Base-by-base conservation (phyloP, 2,329 filamentous ascomycete species). In the Exserohilum turcica region DNA sequence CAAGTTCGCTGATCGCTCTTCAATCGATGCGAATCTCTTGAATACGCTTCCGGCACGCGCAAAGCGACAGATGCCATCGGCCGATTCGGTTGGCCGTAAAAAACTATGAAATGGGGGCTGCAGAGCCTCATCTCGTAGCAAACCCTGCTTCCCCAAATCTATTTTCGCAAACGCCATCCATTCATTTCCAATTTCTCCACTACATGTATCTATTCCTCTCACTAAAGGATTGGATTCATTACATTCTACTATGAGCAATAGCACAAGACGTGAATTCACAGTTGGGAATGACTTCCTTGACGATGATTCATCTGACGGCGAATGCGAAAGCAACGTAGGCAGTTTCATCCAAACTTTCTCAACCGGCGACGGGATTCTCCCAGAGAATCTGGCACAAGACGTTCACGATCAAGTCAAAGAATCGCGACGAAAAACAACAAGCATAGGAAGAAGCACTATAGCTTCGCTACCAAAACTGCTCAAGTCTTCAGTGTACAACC, bases 261-360 rank as follows among this genome's bases (percentile, higher is more conserved):
- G 57, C 6, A 70, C 71, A 64, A 52, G 66, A 27, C 51, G 40
- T 6, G 64, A 59, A 3, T 27, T 61, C 1, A 36, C 43, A 24
- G 61, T 60, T 10, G 66, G 64, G 16, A 58, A 54, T 8, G 64
- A 71, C 43, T 71, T 73, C 56, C 71, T 71, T 40, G 65, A 70
- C 12, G 63, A 69, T 35, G 48, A 45, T 24, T 63, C 64, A 5
- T 66, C 63, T 3, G 67, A 50, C 27, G 66, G 61, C 1, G 67
- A 63, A 5, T 66, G 63, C 56, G 66, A 64, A 24, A 63, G 68
- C 29, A 63, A 53, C 3, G 58, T 59, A n/a, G 58, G 61, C 28
- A 56, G 59, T 13, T 21, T 52, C 27, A 63, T 59, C 7, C 61
- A 60, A 18, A 60, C 47, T 1, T 60, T 61, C 18, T 52, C 46